phyloP scores from a whole-genome alignment of 1,284 basidiomycete genomes.

The Ustilago cynodontis region DNA sequence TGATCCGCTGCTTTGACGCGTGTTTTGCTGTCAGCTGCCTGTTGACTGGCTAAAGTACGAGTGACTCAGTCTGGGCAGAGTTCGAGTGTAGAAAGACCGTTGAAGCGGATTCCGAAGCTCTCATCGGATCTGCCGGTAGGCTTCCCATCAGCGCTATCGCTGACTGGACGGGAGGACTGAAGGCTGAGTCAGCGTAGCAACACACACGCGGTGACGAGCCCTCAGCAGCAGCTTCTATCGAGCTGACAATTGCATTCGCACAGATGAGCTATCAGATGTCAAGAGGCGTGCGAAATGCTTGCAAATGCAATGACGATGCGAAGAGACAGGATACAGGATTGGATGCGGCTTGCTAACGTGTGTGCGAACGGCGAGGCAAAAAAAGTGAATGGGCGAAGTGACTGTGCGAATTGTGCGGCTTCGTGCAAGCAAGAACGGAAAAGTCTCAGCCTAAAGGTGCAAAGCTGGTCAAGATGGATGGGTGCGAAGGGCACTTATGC shows the following conservation, averaged over 20 bases:
- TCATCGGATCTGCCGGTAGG: neutral
- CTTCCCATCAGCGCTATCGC: neutral
- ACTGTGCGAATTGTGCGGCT: neutral
- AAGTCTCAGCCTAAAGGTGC: neutral
- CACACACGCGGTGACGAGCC: too few species aligned
- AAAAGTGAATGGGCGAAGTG: neutral
- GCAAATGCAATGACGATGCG: slow-evolving; percentile 4
- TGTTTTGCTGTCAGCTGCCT: neutral
- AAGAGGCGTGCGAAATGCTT: slow-evolving; percentile 1
- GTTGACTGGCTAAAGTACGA: neutral
- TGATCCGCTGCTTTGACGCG: too few species aligned
- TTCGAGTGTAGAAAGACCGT: too few species aligned
- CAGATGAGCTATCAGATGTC: neutral
- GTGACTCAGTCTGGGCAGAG: too few species aligned
- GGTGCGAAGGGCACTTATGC: neutral
- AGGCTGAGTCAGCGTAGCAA: slow-evolving; percentile 14
- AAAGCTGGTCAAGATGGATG: neutral
- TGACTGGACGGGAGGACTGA: slow-evolving; percentile 5
- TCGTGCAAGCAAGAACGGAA: neutral
- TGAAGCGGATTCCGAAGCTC: neutral
- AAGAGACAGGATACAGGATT: neutral
- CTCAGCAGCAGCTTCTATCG: too few species aligned
- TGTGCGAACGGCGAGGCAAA: slow-evolving; percentile 1
- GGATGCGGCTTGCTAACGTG: slow-evolving; percentile 2
- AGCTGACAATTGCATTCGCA: too few species aligned